phyloP scores from a whole-genome alignment of 148 eudicot genomes.

The Linanthus parryae region DNA sequence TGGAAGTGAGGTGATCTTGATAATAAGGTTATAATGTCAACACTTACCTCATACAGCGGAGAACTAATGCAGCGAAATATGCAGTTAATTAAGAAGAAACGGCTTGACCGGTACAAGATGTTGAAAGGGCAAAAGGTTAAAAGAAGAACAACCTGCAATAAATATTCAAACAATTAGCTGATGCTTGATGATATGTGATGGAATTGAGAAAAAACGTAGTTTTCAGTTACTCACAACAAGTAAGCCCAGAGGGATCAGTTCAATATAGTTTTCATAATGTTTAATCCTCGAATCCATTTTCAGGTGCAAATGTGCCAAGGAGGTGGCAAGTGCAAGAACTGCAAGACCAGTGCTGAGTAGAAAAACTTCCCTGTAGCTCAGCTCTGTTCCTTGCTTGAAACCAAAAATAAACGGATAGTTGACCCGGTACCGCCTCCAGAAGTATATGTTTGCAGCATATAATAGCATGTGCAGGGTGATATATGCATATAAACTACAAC shows the following conservation, averaged over 20 bases:
- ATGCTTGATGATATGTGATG: neutral
- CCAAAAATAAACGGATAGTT: conserved; percentile 82
- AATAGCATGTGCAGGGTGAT: conserved; percentile 64
- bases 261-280: conserved; percentile 24
- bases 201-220: conserved; percentile 6
- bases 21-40: neutral
- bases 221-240: conserved; percentile 51
- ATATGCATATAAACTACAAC: conserved; percentile 64
- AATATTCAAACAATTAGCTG: neutral
- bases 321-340: conserved; percentile 48
- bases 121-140: conserved; percentile 12
- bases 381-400: conserved; percentile 76
- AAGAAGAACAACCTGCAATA: conserved; percentile 10
- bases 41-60: conserved; percentile 15
- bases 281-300: conserved; percentile 29
- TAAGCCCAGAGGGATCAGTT: conserved; percentile 60
- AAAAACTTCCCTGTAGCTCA: conserved; percentile 59
- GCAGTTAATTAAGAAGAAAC: conserved; percentile 10
- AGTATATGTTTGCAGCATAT: conserved; percentile 71
- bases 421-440: conserved; percentile 71
- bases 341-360: conserved; percentile 57
- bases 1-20: neutral
- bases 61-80: conserved; percentile 13
- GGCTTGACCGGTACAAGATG: conserved; percentile 19
- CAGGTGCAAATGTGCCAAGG: conserved; percentile 51